phyloP scores from a whole-genome alignment of 1,284 basidiomycete genomes.

The Trametes versicolor region DNA sequence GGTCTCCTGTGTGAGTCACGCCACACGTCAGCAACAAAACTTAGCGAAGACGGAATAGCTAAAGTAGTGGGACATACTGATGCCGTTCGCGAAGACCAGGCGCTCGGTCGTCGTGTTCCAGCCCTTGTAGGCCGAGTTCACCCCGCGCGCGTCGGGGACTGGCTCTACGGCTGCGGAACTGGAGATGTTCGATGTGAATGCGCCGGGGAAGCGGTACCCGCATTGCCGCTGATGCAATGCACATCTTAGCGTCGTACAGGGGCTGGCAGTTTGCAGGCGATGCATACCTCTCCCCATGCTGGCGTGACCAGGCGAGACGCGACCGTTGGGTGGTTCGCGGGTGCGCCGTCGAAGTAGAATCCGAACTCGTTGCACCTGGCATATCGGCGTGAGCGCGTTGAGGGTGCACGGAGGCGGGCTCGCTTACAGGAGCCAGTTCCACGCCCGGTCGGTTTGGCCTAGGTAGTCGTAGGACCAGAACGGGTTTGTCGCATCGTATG shows the following conservation, averaged over 20 bases:
- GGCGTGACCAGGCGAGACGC: constrained; percentile 65
- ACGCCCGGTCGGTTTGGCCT: constrained; percentile 59
- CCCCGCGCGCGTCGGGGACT: constrained; percentile 47
- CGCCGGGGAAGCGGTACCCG: constrained; percentile 61
- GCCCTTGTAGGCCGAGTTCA: constrained; percentile 61
- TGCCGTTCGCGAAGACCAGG: constrained; percentile 73
- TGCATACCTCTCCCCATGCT: constrained; percentile 58
- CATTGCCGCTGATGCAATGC: constrained; percentile 61
- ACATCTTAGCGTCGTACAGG: constrained; percentile 21
- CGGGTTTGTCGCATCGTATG: constrained; percentile 55
- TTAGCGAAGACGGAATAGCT: not conserved
- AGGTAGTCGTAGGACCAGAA: constrained; percentile 61
- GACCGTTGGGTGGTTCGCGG: constrained; percentile 55
- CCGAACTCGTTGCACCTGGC: constrained; percentile 71
- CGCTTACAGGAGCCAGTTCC: constrained; percentile 65
- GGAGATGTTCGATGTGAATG: constrained; percentile 45
- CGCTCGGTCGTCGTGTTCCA: constrained; percentile 65
- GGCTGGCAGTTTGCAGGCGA: constrained; percentile 8
- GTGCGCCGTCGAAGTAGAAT: constrained; percentile 65
- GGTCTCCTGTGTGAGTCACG: constrained; percentile 64
- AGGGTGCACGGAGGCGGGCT: no score
- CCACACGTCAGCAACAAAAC: not conserved
- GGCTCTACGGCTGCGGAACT: constrained; percentile 32
- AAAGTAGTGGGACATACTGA: constrained; percentile 53
- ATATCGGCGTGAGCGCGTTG: not conserved